These are phyloP conservation scores for Podosphaera xanthii DNA, from an alignment of 2,329 filamentous ascomycete genomes.

Conservation along the genomic window DNA sequence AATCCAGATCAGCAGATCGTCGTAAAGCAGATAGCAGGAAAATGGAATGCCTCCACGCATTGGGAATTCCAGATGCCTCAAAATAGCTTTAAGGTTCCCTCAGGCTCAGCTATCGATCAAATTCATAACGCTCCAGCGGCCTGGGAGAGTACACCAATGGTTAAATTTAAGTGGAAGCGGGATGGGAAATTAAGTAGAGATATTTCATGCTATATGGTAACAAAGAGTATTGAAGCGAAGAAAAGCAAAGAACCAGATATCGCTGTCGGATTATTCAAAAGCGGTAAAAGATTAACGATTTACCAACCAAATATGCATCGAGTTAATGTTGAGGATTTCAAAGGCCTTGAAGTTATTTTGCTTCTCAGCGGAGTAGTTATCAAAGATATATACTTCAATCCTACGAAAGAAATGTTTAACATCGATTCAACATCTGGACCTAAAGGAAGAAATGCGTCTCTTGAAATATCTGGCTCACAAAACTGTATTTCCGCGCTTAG, in stretches of 20 bases:
- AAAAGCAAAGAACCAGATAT: constrained; percentile 88
- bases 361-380: constrained; percentile 39
- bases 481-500: constrained; percentile 9
- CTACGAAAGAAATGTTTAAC: constrained; percentile 59
- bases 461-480: constrained; percentile 8
- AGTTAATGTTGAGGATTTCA: constrained; percentile 81
- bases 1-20: constrained; percentile 70
- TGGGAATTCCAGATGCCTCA: constrained; percentile 92
- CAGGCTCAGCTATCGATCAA: constrained; percentile 53
- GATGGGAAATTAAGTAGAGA: constrained; percentile 73
- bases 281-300: constrained; percentile 48
- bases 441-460: constrained; percentile 13
- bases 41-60: constrained; percentile 56
- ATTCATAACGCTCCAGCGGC: constrained; percentile 31
- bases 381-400: constrained; percentile 38
- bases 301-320: constrained; percentile 84
- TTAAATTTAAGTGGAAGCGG: constrained; percentile 73
- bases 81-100: constrained; percentile 62
- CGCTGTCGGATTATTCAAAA: constrained; percentile 68
- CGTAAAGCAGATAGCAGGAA: constrained; percentile 47
- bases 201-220: constrained; percentile 69
- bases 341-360: constrained; percentile 72
- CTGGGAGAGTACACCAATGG: constrained; percentile 40
- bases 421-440: constrained; percentile 22
- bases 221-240: constrained; percentile 48